phyloP scores from a whole-genome alignment of 495 filamentous ascomycete species.

The Talaromyces proteolyticus region DNA sequence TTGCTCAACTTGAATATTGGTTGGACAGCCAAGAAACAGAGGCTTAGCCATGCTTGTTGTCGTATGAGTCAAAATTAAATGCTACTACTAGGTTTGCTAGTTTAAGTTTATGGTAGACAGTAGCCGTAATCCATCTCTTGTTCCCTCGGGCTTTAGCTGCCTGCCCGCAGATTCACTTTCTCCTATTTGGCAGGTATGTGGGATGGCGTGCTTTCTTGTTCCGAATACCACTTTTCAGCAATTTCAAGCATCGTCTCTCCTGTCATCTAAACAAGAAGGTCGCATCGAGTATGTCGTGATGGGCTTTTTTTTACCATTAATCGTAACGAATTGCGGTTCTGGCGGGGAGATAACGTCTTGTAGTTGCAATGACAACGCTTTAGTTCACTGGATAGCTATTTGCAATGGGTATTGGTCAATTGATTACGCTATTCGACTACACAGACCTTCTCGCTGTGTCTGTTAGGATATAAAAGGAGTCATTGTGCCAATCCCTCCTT shows the following conservation, averaged over 20 bases:
- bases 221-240: background rate
- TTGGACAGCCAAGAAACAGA: too few relatives aligned
- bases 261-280: background rate
- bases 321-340: background rate
- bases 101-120: too few relatives aligned
- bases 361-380: background rate
- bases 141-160: background rate
- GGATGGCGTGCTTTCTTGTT: background rate
- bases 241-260: background rate
- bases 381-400: background rate
- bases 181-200: background rate
- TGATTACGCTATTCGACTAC: too few relatives aligned
- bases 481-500: background rate
- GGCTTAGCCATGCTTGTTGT: too few relatives aligned
- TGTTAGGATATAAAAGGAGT: background rate
- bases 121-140: background rate
- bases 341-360: background rate
- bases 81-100: too few relatives aligned
- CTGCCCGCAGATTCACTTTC: too few relatives aligned
- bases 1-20: too few relatives aligned
- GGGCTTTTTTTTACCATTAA: too few relatives aligned
- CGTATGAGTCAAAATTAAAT: too few relatives aligned
- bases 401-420: background rate
- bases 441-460: background rate
- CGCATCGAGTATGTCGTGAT: background rate